A percentile compares a stretch with the other conserved stretches of the same genome.
Evolutionary conservation across 306 rosid genomes (phyloP).

Genomic region (Ormosia semicastrata): DNA sequence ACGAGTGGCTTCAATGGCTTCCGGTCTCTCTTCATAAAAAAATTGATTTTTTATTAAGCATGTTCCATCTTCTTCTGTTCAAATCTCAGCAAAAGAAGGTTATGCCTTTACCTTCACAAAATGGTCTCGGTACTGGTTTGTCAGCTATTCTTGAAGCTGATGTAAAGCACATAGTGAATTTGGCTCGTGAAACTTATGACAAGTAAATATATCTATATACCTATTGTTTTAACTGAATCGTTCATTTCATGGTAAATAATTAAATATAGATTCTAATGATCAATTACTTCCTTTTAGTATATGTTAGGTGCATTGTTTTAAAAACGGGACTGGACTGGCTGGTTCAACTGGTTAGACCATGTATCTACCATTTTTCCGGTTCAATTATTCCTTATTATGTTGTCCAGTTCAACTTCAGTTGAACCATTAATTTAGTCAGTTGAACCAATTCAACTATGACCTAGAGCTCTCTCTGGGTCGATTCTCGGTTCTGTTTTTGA

Average conservation of each 20-base stretch:
- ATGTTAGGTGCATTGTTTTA: too few species aligned
- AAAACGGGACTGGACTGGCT: too few species aligned
- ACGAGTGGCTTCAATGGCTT: conserved; percentile 94
- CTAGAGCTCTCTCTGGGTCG: too few species aligned
- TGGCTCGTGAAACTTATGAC: conserved; percentile 72
- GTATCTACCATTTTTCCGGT: too few species aligned
- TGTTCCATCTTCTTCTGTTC: conserved; percentile 34
- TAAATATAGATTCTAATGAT: background rate
- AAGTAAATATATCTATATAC: conserved; percentile 49
- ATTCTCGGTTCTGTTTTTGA: too few species aligned
- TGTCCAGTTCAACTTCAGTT: too few species aligned
- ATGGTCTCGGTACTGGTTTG: conserved; percentile 65
- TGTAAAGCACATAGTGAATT: conserved; percentile 62
- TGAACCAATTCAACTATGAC: too few species aligned
- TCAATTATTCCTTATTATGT: too few species aligned
- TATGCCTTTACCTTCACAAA: conserved; percentile 51
- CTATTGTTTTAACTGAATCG: background rate
- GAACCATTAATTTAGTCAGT: too few species aligned
- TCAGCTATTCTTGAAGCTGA: conserved; percentile 81
- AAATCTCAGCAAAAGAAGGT: conserved; percentile 45
- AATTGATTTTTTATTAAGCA: conserved; percentile 50
- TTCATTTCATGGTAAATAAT: background rate
- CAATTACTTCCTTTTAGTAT: background rate
- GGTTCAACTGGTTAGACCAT: too few species aligned
- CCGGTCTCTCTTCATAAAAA: conserved; percentile 79